Evolutionary conservation across 2,329 filamentous ascomycete species (phyloP).

Genomic region (Aspergillus jensenii): DNA sequence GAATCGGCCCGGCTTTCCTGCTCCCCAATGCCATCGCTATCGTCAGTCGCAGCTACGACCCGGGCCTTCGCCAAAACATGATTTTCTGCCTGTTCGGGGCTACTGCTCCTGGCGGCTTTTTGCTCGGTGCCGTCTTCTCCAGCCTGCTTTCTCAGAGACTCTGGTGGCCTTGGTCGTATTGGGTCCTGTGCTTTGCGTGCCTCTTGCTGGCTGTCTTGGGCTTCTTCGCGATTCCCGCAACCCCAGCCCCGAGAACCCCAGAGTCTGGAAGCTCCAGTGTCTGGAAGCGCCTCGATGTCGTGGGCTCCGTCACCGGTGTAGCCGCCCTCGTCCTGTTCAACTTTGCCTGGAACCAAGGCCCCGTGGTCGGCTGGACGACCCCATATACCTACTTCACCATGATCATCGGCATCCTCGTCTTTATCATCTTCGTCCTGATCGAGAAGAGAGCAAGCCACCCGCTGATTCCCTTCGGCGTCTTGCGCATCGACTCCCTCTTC

Average conservation of each 20-base stretch:
- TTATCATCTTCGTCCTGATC: constrained; percentile 55
- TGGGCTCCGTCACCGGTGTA: constrained; percentile 48
- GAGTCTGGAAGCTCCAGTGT: background rate
- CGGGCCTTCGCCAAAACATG: constrained; percentile 52
- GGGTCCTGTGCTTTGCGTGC: constrained; percentile 26
- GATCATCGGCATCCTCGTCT: constrained; percentile 56
- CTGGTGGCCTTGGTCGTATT: constrained; percentile 55
- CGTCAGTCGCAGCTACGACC: constrained; percentile 55
- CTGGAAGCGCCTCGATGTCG: constrained; percentile 32
- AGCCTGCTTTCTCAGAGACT: constrained; percentile 18
- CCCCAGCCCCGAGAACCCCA: background rate
- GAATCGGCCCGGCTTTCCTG: constrained; percentile 57
- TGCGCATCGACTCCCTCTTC: constrained; percentile 28
- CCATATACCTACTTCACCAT: constrained; percentile 57
- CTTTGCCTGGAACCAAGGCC: constrained; percentile 66
- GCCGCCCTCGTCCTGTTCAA: constrained; percentile 60
- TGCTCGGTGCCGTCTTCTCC: constrained; percentile 37
- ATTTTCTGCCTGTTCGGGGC: constrained; percentile 42
- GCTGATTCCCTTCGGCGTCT: constrained; percentile 52
- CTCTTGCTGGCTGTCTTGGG: constrained; percentile 31
- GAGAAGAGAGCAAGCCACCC: constrained; percentile 48
- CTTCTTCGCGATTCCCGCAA: constrained; percentile 22
- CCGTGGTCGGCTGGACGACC: constrained; percentile 57
- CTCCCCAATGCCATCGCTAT: constrained; percentile 66
- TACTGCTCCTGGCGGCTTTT: constrained; percentile 27